phyloP scores from a whole-genome alignment of 352 stramenopile genomes.

The Phytophthora pluvialis region DNA sequence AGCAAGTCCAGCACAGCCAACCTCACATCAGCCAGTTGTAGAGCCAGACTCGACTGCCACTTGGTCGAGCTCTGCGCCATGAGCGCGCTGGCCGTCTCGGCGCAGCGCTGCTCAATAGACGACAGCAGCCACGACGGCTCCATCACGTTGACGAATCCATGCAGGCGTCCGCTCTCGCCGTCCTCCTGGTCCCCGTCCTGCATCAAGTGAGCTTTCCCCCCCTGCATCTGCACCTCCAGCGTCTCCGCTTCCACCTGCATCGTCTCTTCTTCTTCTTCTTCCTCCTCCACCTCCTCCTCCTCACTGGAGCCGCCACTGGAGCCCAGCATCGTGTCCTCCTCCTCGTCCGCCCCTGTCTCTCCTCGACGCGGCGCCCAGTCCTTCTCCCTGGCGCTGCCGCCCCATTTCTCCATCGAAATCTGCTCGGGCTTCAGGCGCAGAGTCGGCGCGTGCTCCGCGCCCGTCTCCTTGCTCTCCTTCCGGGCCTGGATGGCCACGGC shows the following conservation, averaged over 20 bases:
- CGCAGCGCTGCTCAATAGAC: conserved; percentile 71
- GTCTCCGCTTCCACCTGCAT: not conserved
- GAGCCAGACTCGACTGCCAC: conserved; percentile 16
- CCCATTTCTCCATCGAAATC: conserved; percentile 12
- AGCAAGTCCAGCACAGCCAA: conserved; percentile 70
- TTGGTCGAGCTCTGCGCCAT: conserved; percentile 26
- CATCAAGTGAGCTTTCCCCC: conserved; percentile 5
- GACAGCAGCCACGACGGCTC: conserved; percentile 71
- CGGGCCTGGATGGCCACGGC: conserved; percentile 52
- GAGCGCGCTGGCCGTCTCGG: conserved; percentile 42
- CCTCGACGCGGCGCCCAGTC: conserved; percentile 15
- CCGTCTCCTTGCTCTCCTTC: conserved; percentile 30
- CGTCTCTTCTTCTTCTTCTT: not conserved
- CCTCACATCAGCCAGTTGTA: conserved; percentile 53
- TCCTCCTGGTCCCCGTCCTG: conserved; percentile 8
- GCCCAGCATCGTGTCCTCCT: not conserved
- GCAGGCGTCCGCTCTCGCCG: conserved; percentile 14
- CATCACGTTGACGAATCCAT: conserved; percentile 80
- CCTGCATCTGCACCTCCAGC: not conserved
- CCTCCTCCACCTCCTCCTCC: not conserved
- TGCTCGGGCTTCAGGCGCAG: conserved; percentile 18
- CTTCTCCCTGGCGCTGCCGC: conserved; percentile 3
- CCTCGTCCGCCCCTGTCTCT: not conserved
- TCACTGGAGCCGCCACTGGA: not conserved
- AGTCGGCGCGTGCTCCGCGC: conserved; percentile 11